Base-by-base conservation (phyloP, 2,329 filamentous ascomycete species). In the Penicillium decumbens region DNA sequence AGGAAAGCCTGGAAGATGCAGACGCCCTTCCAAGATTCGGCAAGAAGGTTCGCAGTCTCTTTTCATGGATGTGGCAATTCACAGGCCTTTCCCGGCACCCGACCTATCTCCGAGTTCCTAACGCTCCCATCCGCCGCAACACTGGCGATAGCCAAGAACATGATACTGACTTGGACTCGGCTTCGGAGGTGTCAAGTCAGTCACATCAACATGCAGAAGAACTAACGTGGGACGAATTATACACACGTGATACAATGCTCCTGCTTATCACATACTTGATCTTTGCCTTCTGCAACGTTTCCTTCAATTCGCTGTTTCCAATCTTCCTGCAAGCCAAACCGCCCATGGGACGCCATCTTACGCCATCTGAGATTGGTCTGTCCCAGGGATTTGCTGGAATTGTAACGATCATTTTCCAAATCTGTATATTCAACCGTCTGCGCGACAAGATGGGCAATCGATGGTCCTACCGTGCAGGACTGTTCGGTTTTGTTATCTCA, bases 271-370 rank as follows among this genome's bases (percentile, higher is more conserved):
- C 91, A 0, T 97, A 95, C 64, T 81, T 96, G 38, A 85, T 97
- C 43, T 98, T 97, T 65, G 91, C 96, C 63, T 78, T 98, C 4
- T 85, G 88, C 53, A 97, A 97, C 68, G 89, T 96, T 57, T 90
- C 89, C 3, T 98, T 91, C 78, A 96, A 95, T 71, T 92, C 89
- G 15, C 76, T 98, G 0, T 98, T 95, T 62, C 93, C 93, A 0
- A 92, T 97, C 46, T 98, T 97, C 61, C 88, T 86, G 0, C 84
- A 91, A 47, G 83, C 87, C 0, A 70, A 80, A 0, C 77, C 83
- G 0, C 93, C 93, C 0, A 85, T 84, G 0, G 93, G 93, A 15
- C 85, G 93, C 35, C 77, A 79, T 0, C 76, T 97, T 3, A 80
- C 80, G 0, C 89, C 92, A 0, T 80, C 83, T 49, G 89, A 88